Evolutionary conservation across 352 stramenopile species (phyloP), one percentile per base, ranked within the genome.

Genomic region (Phytophthora pistaciae): DNA sequence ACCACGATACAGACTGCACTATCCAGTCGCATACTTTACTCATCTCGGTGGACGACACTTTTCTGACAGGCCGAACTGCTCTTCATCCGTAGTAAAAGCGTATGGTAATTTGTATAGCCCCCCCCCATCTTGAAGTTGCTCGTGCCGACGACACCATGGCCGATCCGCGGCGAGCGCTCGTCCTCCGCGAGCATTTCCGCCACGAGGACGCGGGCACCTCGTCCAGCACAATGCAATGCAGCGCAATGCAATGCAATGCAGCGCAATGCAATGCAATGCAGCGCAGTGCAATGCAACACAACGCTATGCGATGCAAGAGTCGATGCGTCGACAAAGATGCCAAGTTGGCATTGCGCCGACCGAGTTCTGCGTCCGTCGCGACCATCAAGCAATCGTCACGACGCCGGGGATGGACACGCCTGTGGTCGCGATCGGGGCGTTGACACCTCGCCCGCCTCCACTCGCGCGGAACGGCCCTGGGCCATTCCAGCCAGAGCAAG

Each of bases 371-470:
- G 21, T 31, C 46, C 46, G 46, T 63, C 36, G 62, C 62, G 20
- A 42, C 25, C 66, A 61, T 69, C 60, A 68, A 68, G 66, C 27
- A 53, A 73, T 64, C 66, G 56, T 71, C 48, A 66, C 31, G 36
- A 70, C 62, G 36, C 38, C 46, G 59, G 44, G 60, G 25, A 69
- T 60, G 53, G 65, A 66, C 65, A 52, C 44, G 23, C 16, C 16
- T 66, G 33, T 58, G 62, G 58, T 73, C 66, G 25, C 25, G 66
- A 33, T 33, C 29, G 29, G 61, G 66, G 52, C 27, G 66, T 73
- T 64, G 60, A 61, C 60, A 65, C 42, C 55, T 69, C 38, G 20
- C 14, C 50, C n/a, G 27, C 7, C 33, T 36, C 65, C 27, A 21
- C 60, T 66, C 20, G 6, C 57, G 36, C 56, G 54, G 57, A 29